Evolutionary conservation across 352 stramenopile genomes (phyloP), one percentile per base, ranked within the genome.

Genomic region (Phytophthora rubi): DNA sequence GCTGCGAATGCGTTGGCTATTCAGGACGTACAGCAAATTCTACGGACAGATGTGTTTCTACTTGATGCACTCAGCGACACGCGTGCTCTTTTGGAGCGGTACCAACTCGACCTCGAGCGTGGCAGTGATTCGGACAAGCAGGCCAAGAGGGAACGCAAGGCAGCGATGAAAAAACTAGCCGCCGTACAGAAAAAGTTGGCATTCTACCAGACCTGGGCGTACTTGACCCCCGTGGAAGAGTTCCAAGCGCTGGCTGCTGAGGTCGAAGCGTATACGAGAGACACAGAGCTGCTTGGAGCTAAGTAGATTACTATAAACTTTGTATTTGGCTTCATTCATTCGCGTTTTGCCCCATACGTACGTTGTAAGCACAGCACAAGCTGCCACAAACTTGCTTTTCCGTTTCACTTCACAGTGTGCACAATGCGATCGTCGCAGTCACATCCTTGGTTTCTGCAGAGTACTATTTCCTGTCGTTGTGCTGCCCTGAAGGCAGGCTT

Each of bases 51-150:
- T 32, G 49, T 89, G 23, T 95, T 95, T 67, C 55, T 91, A 13
- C 62, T 92, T 32, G 88, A 95, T 61, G 83, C 85, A 15, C 62
- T 93, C 10, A 79, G 72, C 7, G 88, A 95, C 65, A 73, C 77
- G 37, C 68, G 64, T 32, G 47, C 61, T 18, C 53, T 95, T 42
- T 33, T 95, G 3, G 54, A 77, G 13, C 74, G 62, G 3, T 81
- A 78, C 55, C 32, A 71, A 6, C 39, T 59, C 18, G 76, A 80
- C 6, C 57, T 88, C 9, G 33, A 53, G 45, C n/a, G 18, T 33
- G 55, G 55, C 16, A 37, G 55, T 16, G 60, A 64, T 9, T n/a
- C 45, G 3, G 61, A 59, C 18, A 86, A 86, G 56, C 45, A 61
- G 16, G 59, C 32, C 1, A 68, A 51, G 23, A 81, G 68, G 39